Evolutionary conservation across 2,329 filamentous ascomycete species (phyloP).

Genomic region (Trichoderma semiorbis): DNA sequence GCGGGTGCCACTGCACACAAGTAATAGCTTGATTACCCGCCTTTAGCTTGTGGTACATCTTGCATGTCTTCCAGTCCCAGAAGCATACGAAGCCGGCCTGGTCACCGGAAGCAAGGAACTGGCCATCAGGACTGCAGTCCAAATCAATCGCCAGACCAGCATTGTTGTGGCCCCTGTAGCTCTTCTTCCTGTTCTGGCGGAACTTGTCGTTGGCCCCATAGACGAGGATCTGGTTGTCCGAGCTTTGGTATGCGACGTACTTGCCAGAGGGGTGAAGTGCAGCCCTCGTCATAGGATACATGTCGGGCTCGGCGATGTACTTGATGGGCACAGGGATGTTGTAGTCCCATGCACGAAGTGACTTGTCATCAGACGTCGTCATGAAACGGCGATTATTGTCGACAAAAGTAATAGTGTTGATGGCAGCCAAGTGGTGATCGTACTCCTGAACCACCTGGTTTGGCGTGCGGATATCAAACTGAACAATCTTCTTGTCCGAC

Average conservation of each 20-base stretch:
- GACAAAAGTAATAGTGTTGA: slow-evolving; percentile 97
- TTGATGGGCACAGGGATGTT: slow-evolving; percentile 98
- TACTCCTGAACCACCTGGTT: slow-evolving; percentile 91
- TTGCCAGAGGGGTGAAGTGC: slow-evolving; percentile 84
- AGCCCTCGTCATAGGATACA: slow-evolving; percentile 92
- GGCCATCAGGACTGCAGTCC: slow-evolving; percentile 83
- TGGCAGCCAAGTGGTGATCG: slow-evolving; percentile 93
- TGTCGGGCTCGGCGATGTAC: slow-evolving; percentile 94
- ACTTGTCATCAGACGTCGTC: slow-evolving; percentile 96
- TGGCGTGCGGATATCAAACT: slow-evolving; percentile 81
- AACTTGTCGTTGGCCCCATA: slow-evolving; percentile 95
- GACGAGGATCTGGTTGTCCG: slow-evolving; percentile 95
- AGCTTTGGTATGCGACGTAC: slow-evolving; percentile 89
- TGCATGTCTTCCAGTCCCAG: slow-evolving; percentile 99
- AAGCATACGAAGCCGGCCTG: slow-evolving; percentile 87
- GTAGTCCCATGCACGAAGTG: slow-evolving; percentile 95
- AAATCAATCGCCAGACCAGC: slow-evolving; percentile 91
- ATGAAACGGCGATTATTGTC: slow-evolving; percentile 95
- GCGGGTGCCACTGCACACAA: slow-evolving; percentile 93
- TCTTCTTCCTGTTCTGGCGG: slow-evolving; percentile 95
- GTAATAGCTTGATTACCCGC: slow-evolving; percentile 79
- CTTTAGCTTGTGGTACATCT: slow-evolving; percentile 96
- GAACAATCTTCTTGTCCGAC: slow-evolving; percentile 98
- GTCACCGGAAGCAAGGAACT: slow-evolving; percentile 85
- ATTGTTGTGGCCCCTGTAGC: slow-evolving; percentile 92